Conservation (phyloP, 345 rosid genomes). For the Psidium friedrichsthalianum region DNA sequence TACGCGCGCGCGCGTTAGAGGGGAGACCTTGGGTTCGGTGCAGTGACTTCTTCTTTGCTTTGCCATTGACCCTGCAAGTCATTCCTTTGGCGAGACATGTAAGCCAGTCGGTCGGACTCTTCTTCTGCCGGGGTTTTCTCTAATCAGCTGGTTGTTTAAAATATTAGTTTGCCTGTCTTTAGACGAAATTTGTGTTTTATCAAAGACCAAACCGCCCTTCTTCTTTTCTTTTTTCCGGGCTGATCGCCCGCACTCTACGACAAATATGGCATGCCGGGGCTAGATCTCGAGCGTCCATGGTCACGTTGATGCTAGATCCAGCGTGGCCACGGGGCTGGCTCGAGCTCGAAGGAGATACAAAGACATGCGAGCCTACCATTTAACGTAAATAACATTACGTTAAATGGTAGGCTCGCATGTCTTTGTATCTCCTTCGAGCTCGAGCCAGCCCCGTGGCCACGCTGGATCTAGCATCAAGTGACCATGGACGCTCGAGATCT, state of each 20-base stretch:
- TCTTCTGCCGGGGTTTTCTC: background rate
- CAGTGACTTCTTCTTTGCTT: background rate
- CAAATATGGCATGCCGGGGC: background rate
- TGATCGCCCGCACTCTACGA: background rate
- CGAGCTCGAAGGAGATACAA: background rate
- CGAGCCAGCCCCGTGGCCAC: background rate
- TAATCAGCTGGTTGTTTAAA: background rate
- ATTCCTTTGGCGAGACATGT: background rate
- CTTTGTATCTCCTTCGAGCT: background rate
- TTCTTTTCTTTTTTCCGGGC: background rate
- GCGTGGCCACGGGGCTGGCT: background rate
- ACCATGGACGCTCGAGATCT: background rate
- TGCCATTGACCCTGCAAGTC: background rate
- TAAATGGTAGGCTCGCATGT: background rate
- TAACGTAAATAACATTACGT: background rate
- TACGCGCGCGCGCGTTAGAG: background rate
- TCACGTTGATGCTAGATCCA: background rate
- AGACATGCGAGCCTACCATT: background rate
- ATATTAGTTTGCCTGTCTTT: background rate
- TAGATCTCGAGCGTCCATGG: background rate
- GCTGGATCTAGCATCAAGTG: background rate
- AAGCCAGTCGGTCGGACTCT: background rate
- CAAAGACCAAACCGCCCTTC: background rate
- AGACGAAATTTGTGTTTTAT: background rate
- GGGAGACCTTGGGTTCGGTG: background rate